Conservation (phyloP, 2,329 filamentous ascomycete species). For the Pseudogymnoascus sp. region DNA sequence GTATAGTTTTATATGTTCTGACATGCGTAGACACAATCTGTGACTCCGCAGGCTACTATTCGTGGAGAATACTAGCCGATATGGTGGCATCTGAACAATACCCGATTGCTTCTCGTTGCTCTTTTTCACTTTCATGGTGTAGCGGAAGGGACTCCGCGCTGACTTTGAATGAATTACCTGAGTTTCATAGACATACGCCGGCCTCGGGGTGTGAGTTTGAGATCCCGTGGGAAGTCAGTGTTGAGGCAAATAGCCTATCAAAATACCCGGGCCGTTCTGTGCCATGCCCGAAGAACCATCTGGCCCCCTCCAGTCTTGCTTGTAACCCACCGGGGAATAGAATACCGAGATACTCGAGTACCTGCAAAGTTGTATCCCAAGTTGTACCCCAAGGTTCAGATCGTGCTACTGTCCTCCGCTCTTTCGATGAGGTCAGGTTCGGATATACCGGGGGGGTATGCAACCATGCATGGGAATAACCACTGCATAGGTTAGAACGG, state of each 20-base stretch:
- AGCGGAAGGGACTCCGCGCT: neutral
- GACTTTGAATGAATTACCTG: neutral
- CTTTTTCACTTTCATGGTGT: neutral
- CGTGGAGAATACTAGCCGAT: constrained; percentile 2
- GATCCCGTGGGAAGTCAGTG: neutral
- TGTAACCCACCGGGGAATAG: neutral
- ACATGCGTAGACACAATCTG: neutral
- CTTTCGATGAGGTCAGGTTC: neutral
- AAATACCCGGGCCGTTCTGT: neutral
- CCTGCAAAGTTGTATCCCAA: neutral
- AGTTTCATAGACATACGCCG: neutral
- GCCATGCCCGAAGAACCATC: neutral
- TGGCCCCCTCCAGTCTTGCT: neutral
- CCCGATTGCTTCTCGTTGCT: neutral
- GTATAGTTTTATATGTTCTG: neutral
- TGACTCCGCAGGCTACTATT: neutral
- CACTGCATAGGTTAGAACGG: neutral
- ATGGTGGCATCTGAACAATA: neutral
- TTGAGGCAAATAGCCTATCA: constrained; percentile 2
- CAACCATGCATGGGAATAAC: neutral
- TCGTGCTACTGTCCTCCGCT: neutral
- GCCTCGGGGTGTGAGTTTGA: neutral
- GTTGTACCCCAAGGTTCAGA: neutral
- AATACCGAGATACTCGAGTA: neutral
- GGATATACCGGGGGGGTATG: neutral